Conservation (phyloP, 1,284 basidiomycete genomes). For the Ganoderma boninense region DNA sequence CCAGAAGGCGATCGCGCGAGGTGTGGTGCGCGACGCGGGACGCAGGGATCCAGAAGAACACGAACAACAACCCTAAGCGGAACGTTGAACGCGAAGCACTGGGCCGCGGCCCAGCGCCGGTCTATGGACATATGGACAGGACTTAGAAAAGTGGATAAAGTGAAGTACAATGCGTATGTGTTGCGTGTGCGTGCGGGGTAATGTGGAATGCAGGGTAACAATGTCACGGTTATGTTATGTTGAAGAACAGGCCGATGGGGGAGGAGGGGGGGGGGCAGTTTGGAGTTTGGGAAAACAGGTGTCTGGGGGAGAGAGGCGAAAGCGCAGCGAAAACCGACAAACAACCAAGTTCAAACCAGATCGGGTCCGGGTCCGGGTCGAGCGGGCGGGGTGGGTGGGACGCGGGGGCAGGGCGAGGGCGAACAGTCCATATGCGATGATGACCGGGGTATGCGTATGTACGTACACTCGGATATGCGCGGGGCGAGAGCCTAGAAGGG, state of each 20-base stretch:
- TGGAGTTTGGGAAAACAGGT: no score
- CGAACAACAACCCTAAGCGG: no score
- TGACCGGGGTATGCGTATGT: slow-evolving; percentile 17
- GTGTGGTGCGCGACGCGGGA: no score
- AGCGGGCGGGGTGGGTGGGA: neutral
- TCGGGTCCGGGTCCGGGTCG: no score
- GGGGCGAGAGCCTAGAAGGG: neutral
- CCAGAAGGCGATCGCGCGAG: neutral
- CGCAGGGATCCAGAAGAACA: no score
- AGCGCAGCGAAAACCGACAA: no score
- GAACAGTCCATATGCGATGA: slow-evolving; percentile 5
- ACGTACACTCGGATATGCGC: slow-evolving; percentile 16
- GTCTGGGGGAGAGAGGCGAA: no score
- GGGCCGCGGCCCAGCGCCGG: neutral
- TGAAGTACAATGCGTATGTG: neutral
- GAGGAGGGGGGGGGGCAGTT: no score
- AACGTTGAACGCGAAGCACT: neutral
- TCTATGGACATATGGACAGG: neutral
- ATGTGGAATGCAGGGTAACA: neutral
- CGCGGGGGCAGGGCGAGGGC: neutral
- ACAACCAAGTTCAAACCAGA: no score
- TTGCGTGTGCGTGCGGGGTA: neutral
- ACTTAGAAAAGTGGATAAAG: no score
- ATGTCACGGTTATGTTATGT: neutral
- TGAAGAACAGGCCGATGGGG: neutral